Evolutionary conservation across 2,329 filamentous ascomycete genomes (phyloP), one percentile per base, ranked within the genome.

Genomic region (Zasmidium cellare): DNA sequence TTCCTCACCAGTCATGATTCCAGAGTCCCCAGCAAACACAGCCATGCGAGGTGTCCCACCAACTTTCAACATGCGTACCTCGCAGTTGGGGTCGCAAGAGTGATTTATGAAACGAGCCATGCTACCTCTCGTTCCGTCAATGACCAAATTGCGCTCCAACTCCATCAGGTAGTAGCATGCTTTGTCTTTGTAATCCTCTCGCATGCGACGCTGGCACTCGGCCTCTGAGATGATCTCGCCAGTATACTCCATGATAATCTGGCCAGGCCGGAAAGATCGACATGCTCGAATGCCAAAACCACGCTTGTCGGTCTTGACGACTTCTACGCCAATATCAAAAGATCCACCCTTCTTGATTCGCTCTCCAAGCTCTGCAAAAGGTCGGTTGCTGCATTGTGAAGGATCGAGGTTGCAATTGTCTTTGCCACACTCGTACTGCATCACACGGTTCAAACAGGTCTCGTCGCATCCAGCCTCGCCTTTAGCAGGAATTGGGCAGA

Each of bases 121-220:
- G 65, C 91, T 96, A 68, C 94, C 94, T 56, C 91, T 91, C 24
- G 92, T 97, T 31, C 93, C 94, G 77, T 99, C 94, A 64, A 99
- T 96, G 69, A 97, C 96, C 87, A 97, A 94, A 75, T 96, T 94
- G 74, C 97, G 92, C 71, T 97, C 92, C 72, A 97, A 97, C 56
- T 91, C 92, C 94, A 99, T 99, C 51, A 99, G 81, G 74, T 99
- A 99, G 75, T 96, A 97, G 76, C 92, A 96, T 90, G 94, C 88
- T 68, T 96, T 96, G 72, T 96, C 85, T 74, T 94, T 96, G 79
- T 99, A 99, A 58, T 89, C 84, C 62, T 93, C 89, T 59, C 90
- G 91, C 92, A 97, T 97, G 55, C 94, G 87, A 48, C 89, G 85
- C 72, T 97, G 92, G 70, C 92, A 96, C 73, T 99, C 94, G 25